Percentiles rank a stretch among this genome's conserved stretches.
phyloP scores from a whole-genome alignment of 2,329 filamentous ascomycete species.

The Verticillium tricorpus region DNA sequence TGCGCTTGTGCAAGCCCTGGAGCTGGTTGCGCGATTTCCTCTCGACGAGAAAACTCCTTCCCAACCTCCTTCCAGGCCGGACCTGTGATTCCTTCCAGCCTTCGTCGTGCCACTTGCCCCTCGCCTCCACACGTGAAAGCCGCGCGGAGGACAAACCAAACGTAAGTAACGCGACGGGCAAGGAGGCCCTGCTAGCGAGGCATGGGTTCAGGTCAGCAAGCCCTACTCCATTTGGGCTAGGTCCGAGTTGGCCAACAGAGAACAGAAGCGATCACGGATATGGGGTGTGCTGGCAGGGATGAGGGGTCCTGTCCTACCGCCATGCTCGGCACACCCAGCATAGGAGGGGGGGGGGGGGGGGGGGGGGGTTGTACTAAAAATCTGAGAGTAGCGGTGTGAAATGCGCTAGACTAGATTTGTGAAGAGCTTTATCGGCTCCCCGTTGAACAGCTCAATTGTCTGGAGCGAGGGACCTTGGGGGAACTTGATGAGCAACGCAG shows the following conservation, averaged over 20 bases:
- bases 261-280: background rate
- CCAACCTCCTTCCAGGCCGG: background rate
- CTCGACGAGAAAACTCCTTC: background rate
- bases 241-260: background rate
- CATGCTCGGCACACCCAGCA: background rate
- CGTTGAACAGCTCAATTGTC: background rate
- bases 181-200: background rate
- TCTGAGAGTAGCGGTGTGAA: conserved; percentile 16
- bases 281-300: background rate
- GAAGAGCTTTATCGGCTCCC: conserved; percentile 8
- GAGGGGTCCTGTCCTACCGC: background rate
- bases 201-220: background rate
- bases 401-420: conserved; percentile 13
- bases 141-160: background rate
- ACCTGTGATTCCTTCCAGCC: background rate
- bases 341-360: conserved; percentile 14
- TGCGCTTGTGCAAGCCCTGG: background rate
- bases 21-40: background rate
- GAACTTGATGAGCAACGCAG: background rate
- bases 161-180: background rate
- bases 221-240: background rate
- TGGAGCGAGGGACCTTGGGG: background rate
- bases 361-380: conserved; percentile 16
- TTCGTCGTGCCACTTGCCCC: background rate
- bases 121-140: background rate